Base-by-base conservation (phyloP, 345 rosid genomes). In the Sonneratia caseolaris region DNA sequence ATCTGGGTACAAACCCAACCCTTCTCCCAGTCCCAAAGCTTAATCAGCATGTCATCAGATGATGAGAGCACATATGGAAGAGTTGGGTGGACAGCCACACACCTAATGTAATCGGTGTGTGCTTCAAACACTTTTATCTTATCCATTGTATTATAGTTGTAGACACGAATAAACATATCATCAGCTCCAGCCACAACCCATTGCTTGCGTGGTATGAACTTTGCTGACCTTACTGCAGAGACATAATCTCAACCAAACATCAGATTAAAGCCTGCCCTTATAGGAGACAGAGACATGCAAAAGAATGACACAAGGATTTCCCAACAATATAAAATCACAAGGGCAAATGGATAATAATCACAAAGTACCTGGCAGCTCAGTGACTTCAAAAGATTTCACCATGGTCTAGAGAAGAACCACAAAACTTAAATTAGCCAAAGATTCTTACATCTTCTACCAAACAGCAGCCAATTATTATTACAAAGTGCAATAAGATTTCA, bases 21-120 rank as follows among this genome's bases (percentile, higher is more conserved):
- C 80, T 92, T 92, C 78, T 96, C 99, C 99, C 99, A 96, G 76
- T 96, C 98, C 99, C 99, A 96, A 74, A 96, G 92, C 82, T 96
- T 96, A 66, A 96, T 89, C 78, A 90, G 97, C 96, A 89, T 96
- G 83, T 96, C 99, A 87, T 96, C 99, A 37, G 99, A 96, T 45
- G 97, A 83, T 64, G 99, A 92, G 79, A 96, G 74, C 81, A 96
- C 91, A 76, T 86, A 91, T 6, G 99, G 98, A 75, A 87, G 90
- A 11, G 88, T 89, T 61, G 98, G 99, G 81, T 96, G 99, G 75
- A 96, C 93, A 51, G 96, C 88, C 76, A 96, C 88, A 57, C 97
- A 89, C 76, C 99, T 87, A 72, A 96, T 92, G 86, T 84, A 96
- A 80, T 96, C 99, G 24, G 92, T 88, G 75, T 96, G 99, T 35